Evolutionary conservation across 2,329 filamentous ascomycete genomes (phyloP), one percentile per base, ranked within the genome.

Genomic region (Sarocladium oryzae): DNA sequence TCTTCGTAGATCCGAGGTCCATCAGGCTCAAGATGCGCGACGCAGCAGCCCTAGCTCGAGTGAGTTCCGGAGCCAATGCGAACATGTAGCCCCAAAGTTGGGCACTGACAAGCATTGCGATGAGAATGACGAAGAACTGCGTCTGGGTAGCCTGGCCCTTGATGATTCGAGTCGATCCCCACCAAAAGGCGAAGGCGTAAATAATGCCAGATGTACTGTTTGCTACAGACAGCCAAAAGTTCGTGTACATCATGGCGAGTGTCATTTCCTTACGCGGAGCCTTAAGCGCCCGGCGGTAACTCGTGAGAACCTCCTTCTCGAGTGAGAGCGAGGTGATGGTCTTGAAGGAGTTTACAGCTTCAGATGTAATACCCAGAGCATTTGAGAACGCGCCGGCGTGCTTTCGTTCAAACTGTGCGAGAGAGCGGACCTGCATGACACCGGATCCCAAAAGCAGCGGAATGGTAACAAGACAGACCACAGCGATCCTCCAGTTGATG

Each of bases 401-500:
- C 43, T 48, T 48, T 11, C 43, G 43, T 3, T 66, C 63, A 54
- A 63, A 60, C 16, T 62, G 53, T 33, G 67, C 66, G 1, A 67
- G 64, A 4, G 67, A 65, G 3, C 59, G 58, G 18, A 61, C 60
- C 54, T 69, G 68, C 53, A 68, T 56, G 49, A 62, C 71, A 2
- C 70, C 69, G n/a, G 63, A 61, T 21, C 59, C 58, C 2, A 70
- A 54, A 23, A 72, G 55, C 0, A 66, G 63, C 2, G 70, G 67
- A 4, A 73, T 56, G 0, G 68, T 66, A 3, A 60, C 75, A 5
- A 76, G 67, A n/a, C 73, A 66, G 2, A 77, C 73, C 3, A 79
- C 57, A 0, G 72, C 73, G 6, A 79, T 58, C 46, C 73, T 76
- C 74, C 73, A 79, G 13, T 68, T 69, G 49, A 68, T 65, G 10